A percentile compares a stretch with the other conserved stretches of the same genome.
Conservation (phyloP, 257 asterid genomes). For the Paulownia fortunei region DNA sequence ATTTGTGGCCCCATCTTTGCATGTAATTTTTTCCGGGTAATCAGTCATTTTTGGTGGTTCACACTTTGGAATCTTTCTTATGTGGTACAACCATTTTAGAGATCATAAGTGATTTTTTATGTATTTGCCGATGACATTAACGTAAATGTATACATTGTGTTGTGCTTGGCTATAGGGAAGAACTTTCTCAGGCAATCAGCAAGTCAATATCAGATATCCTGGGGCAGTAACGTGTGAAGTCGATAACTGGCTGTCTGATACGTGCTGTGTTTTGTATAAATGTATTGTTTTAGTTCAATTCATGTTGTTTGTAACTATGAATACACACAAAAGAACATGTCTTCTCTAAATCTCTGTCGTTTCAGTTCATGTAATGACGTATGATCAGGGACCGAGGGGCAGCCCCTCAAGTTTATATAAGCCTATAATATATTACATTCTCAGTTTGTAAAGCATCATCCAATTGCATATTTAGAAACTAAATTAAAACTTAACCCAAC, state of each 20-base stretch:
- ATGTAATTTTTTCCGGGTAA: too few relatives aligned
- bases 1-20: background rate
- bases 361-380: slow-evolving; percentile 25
- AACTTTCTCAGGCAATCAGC: slow-evolving; percentile 57
- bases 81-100: background rate
- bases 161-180: slow-evolving; percentile 50
- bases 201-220: slow-evolving; percentile 63
- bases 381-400: too few relatives aligned
- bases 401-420: too few relatives aligned
- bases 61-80: background rate
- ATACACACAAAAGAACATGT: slow-evolving; percentile 16
- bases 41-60: background rate
- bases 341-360: slow-evolving; percentile 17
- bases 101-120: background rate
- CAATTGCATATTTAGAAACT: too few relatives aligned
- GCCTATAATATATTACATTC: too few relatives aligned
- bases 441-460: too few relatives aligned
- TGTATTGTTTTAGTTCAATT: background rate
- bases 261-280: slow-evolving; percentile 22
- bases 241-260: background rate
- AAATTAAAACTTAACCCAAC: too few relatives aligned
- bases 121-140: background rate
- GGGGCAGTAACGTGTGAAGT: slow-evolving; percentile 51
- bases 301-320: slow-evolving; percentile 2
- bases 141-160: background rate